Conservation (phyloP, 306 rosid genomes). For the Gleditsia sinensis region DNA sequence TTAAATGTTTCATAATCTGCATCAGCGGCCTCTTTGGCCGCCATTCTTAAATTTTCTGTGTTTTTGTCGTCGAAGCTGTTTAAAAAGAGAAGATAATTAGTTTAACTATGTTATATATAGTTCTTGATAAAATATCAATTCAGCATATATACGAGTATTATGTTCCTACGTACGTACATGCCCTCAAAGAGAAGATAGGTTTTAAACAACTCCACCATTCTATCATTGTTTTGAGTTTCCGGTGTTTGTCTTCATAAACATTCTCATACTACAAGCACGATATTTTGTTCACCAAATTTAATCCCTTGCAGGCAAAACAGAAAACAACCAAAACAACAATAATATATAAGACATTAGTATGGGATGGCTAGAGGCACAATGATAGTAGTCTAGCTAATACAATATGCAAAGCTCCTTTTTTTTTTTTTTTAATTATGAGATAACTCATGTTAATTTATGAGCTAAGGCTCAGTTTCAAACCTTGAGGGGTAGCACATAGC, state of each 20-base stretch:
- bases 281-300: constrained; percentile 33
- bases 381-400: not conserved
- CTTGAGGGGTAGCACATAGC: too few species aligned
- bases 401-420: too few species aligned
- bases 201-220: constrained; percentile 36
- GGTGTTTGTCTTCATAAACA: too few species aligned
- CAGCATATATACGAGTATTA: constrained; percentile 38
- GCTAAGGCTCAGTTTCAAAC: too few species aligned
- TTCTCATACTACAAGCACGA: too few species aligned
- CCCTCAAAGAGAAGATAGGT: constrained; percentile 37
- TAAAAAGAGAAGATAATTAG: constrained; percentile 41
- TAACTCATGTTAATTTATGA: too few species aligned
- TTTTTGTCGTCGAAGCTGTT: constrained; percentile 53
- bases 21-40: constrained; percentile 27
- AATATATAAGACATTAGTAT: too few species aligned
- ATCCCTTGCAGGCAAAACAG: constrained; percentile 29
- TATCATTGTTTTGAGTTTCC: not conserved
- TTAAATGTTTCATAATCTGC: not conserved
- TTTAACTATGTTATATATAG: too few species aligned
- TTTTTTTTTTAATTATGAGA: not conserved
- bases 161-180: too few species aligned
- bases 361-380: too few species aligned
- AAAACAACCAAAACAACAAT: too few species aligned
- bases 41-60: constrained; percentile 30
- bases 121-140: not conserved